Evolutionary conservation across 768 basidiomycete genomes (phyloP).

Genomic region (Psilocybe cubensis): DNA sequence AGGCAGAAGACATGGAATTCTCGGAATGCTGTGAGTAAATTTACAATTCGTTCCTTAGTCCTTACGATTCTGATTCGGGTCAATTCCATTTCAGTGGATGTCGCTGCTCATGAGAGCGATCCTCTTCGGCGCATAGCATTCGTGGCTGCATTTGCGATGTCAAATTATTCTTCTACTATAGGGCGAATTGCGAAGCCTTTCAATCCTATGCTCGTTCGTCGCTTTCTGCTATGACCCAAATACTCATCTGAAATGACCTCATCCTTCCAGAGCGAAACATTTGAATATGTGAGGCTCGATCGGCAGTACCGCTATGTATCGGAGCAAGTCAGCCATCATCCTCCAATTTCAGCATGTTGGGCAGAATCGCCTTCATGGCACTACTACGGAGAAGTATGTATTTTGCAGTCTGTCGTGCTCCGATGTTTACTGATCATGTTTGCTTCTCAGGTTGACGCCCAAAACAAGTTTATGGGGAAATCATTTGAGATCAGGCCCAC

Average conservation of each 20-base stretch:
- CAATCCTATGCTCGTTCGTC: slow-evolving; percentile 88
- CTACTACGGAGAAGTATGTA: slow-evolving; percentile 82
- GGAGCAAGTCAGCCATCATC: slow-evolving; percentile 98
- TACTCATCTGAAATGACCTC: background rate
- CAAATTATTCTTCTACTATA: slow-evolving; percentile 95
- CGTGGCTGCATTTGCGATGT: slow-evolving; percentile 97
- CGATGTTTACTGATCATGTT: background rate
- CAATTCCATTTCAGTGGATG: slow-evolving; percentile 63
- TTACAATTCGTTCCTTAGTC: slow-evolving; percentile 1
- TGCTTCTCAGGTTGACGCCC: slow-evolving; percentile 79
- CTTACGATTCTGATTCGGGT: background rate
- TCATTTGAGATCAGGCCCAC: slow-evolving; percentile 96
- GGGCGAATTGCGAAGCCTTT: slow-evolving; percentile 97
- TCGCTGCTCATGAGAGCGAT: slow-evolving; percentile 77
- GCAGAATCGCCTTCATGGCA: slow-evolving; percentile 89
- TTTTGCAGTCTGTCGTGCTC: background rate
- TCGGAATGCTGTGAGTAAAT: slow-evolving; percentile 78
- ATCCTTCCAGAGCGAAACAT: slow-evolving; percentile 88
- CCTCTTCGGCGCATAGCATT: slow-evolving; percentile 85
- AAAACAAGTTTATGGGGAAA: slow-evolving; percentile 96
- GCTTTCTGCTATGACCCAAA: background rate
- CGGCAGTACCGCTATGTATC: slow-evolving; percentile 92
- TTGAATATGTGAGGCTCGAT: slow-evolving; percentile 89
- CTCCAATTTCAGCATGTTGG: slow-evolving; percentile 96
- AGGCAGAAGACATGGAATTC: slow-evolving; percentile 97